phyloP scores from a whole-genome alignment of 345 rosid genomes.

The Brassica carinata region DNA sequence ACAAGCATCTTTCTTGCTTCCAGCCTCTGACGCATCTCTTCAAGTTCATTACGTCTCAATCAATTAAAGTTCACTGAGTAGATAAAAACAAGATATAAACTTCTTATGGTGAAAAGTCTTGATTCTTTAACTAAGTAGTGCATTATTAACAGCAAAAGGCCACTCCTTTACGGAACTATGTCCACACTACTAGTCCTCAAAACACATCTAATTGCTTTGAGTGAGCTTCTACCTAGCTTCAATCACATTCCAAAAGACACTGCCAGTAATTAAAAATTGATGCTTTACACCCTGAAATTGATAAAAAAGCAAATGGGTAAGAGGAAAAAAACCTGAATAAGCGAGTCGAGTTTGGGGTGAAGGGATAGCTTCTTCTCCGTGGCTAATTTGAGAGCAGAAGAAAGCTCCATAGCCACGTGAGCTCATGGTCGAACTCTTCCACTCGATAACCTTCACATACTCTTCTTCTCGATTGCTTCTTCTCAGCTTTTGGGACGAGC shows the following conservation, averaged over 20 bases:
- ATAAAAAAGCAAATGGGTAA: conserved; percentile 37
- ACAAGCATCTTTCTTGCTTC: conserved; percentile 56
- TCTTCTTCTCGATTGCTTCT: conserved; percentile 42
- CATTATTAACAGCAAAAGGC: conserved; percentile 4
- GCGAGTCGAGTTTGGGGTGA: conserved; percentile 57
- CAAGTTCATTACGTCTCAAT: conserved; percentile 74
- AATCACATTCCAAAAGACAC: no score
- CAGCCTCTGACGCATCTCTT: conserved; percentile 73
- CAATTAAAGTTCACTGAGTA: conserved; percentile 56
- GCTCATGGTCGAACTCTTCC: conserved; percentile 95
- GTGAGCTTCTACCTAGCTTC: neutral
- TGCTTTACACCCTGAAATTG: neutral
- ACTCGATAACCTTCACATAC: conserved; percentile 57
- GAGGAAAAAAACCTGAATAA: conserved; percentile 63
- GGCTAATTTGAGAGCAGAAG: conserved; percentile 72
- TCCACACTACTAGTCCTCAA: neutral
- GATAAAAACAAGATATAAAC: neutral
- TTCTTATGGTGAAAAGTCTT: neutral
- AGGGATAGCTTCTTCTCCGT: conserved; percentile 61
- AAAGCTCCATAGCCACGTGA: conserved; percentile 85
- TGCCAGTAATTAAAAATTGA: no score
- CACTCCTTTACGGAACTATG: neutral
- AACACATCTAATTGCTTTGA: neutral
- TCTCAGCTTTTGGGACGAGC: conserved; percentile 26
- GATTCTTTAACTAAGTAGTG: conserved; percentile 9